These are phyloP conservation scores for Xylaria venustula DNA, from an alignment of 495 filamentous ascomycete genomes.

Conservation along the genomic window DNA sequence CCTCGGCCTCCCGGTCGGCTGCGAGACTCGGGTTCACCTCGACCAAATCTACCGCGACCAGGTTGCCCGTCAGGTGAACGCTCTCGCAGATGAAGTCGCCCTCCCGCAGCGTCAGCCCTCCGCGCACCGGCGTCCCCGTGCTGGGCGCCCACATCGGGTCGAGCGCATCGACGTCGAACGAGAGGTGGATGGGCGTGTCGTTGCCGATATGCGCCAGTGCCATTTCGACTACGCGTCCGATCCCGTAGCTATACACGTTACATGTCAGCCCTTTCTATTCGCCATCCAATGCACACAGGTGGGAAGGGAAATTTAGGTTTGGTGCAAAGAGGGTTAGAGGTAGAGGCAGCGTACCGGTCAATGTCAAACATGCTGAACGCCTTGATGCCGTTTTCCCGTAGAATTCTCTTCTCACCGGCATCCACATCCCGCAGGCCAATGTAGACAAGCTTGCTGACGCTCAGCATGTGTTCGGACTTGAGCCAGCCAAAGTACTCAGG, in stretches of 20 bases:
- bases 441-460: slow-evolving; percentile 87
- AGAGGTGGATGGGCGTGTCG: slow-evolving; percentile 94
- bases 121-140: slow-evolving; percentile 92
- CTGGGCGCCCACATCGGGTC: slow-evolving; percentile 95
- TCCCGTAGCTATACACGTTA: slow-evolving; percentile 63
- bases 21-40: slow-evolving; percentile 94
- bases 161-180: slow-evolving; percentile 95
- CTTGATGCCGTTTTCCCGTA: slow-evolving; percentile 85
- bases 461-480: slow-evolving; percentile 55
- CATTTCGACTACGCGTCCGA: slow-evolving; percentile 97
- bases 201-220: slow-evolving; percentile 88
- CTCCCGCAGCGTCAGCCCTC: slow-evolving; percentile 92
- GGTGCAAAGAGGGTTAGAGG: slow-evolving; percentile 1
- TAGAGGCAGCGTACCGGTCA: slow-evolving; percentile 60
- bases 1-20: slow-evolving; percentile 58
- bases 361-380: slow-evolving; percentile 99
- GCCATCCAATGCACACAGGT: neutral
- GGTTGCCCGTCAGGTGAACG: slow-evolving; percentile 87
- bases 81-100: slow-evolving; percentile 98
- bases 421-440: slow-evolving; percentile 96
- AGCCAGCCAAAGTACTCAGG: slow-evolving; percentile 87
- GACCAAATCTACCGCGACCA: slow-evolving; percentile 90
- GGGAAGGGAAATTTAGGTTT: too few species aligned
- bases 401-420: slow-evolving; percentile 81
- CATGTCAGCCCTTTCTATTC: slow-evolving; percentile 11